Conservation (phyloP, 352 stramenopile species). For the Globisporangium irregulare region DNA sequence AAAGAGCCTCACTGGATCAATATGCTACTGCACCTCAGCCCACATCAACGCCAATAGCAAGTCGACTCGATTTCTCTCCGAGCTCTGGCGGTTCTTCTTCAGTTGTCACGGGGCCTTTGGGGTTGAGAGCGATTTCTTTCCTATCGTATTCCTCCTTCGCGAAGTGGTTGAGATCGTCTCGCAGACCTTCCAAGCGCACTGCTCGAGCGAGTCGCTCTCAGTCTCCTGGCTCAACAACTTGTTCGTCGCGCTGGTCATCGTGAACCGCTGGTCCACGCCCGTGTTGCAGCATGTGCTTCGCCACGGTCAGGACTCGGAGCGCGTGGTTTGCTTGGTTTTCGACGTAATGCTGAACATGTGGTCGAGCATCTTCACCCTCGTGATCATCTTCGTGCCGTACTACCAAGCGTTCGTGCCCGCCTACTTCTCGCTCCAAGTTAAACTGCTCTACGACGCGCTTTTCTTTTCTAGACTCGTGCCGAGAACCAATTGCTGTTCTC, state of each 20-base stretch:
- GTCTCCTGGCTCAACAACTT: constrained; percentile 14
- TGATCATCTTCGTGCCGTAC: no score
- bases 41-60: no score
- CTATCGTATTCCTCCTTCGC: background rate
- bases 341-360: background rate
- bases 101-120: background rate
- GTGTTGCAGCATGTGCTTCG: background rate
- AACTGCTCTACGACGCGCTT: no score
- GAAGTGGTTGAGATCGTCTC: constrained; percentile 12
- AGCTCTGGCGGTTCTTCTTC: background rate
- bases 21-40: no score
- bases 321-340: background rate
- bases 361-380: no score
- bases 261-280: constrained; percentile 17
- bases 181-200: constrained; percentile 16
- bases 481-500: no score
- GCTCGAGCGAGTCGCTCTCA: constrained; percentile 13
- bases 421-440: no score
- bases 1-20: no score
- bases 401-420: no score
- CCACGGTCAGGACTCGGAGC: background rate
- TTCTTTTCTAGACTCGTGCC: no score
- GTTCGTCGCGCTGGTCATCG: constrained; percentile 16
- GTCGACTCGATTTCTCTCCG: no score
- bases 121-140: background rate